phyloP scores from a whole-genome alignment of 1,139 yeast species.

The Scheffersomyces stambukii region DNA sequence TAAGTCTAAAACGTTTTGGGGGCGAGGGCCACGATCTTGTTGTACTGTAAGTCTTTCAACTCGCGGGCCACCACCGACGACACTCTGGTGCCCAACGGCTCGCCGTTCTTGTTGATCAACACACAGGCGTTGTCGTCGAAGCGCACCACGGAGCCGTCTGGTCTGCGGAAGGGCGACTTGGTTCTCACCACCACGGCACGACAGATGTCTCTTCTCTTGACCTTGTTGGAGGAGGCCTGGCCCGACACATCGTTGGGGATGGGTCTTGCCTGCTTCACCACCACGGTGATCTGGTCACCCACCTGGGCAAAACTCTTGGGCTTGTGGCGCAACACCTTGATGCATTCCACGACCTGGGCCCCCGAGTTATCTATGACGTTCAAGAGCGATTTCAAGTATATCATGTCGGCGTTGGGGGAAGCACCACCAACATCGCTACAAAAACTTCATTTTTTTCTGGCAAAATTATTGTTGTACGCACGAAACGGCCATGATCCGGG shows the following conservation, averaged over 20 bases:
- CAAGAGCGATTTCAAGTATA: conserved; percentile 80
- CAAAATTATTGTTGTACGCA: neutral
- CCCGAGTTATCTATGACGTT: conserved; percentile 95
- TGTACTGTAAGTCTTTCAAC: conserved; percentile 75
- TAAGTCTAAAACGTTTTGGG: conserved; percentile 65
- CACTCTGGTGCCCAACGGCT: conserved; percentile 93
- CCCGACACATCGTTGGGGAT: conserved; percentile 59
- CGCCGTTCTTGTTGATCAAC: conserved; percentile 83
- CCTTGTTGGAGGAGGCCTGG: conserved; percentile 70
- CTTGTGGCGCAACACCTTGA: conserved; percentile 86
- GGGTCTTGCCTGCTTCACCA: conserved; percentile 88
- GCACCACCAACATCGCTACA: neutral
- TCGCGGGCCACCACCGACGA: conserved; percentile 91
- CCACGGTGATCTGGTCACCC: conserved; percentile 93
- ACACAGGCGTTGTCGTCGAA: conserved; percentile 98
- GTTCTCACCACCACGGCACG: conserved; percentile 96
- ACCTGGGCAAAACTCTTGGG: conserved; percentile 80
- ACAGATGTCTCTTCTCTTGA: conserved; percentile 91
- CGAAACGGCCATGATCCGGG: neutral
- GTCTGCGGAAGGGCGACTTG: conserved; percentile 76
- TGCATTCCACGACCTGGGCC: conserved; percentile 92
- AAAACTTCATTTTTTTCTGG: neutral
- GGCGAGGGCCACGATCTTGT: conserved; percentile 86
- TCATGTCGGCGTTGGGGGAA: conserved; percentile 41
- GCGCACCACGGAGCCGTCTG: conserved; percentile 81